These are phyloP conservation scores for Solanum pennellii DNA, from an alignment of 257 asterid species.

Conservation along the genomic window DNA sequence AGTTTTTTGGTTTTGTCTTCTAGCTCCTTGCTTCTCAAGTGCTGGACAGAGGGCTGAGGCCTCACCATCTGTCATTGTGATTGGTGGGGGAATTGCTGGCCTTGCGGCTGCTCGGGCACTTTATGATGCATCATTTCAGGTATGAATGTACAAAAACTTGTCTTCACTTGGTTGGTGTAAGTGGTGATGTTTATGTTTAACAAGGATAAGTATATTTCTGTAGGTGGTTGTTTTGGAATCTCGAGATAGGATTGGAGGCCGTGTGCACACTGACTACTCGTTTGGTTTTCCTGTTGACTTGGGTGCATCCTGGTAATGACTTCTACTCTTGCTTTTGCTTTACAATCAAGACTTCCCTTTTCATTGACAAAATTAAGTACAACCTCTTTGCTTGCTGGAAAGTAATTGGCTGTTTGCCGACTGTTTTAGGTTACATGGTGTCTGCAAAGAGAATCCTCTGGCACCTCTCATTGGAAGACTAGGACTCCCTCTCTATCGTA, in stretches of 20 bases:
- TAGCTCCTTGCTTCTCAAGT: constrained; percentile 51
- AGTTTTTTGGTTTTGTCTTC: background rate
- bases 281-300: constrained; percentile 96
- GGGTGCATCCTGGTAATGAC: constrained; percentile 90
- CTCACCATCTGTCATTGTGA: constrained; percentile 78
- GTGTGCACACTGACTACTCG: constrained; percentile 86
- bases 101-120: constrained; percentile 87
- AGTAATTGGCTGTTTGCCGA: background rate
- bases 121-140: constrained; percentile 84
- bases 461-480: constrained; percentile 84
- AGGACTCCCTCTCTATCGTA: constrained; percentile 93
- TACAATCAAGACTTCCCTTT: background rate
- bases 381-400: background rate
- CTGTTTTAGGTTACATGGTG: constrained; percentile 84
- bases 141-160: background rate
- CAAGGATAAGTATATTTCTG: background rate
- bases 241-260: constrained; percentile 93
- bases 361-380: background rate
- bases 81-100: constrained; percentile 96
- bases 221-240: constrained; percentile 92
- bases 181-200: background rate
- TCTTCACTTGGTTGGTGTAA: background rate
- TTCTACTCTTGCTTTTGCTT: background rate
- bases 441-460: constrained; percentile 88
- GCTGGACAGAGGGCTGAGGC: constrained; percentile 26